Evolutionary conservation across 768 basidiomycete genomes (phyloP).

Genomic region (Termitomyces titanicus): DNA sequence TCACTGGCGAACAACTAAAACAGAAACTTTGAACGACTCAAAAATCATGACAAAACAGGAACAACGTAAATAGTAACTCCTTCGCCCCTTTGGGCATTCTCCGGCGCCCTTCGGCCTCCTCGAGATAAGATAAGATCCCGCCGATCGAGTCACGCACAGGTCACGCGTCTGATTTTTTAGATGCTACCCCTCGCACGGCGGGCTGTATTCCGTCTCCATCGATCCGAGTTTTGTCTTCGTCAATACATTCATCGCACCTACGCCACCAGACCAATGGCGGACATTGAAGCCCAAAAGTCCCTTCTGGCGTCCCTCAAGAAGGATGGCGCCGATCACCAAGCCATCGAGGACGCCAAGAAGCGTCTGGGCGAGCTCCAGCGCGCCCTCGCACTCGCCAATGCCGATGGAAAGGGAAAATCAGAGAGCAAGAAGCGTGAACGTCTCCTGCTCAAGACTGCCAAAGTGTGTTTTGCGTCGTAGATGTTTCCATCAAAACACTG

Average conservation of each 20-base stretch:
- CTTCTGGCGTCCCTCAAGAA: conserved; percentile 61
- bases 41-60: background rate
- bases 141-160: background rate
- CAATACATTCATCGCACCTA: conserved; percentile 16
- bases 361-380: conserved; percentile 69
- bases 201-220: conserved; percentile 26
- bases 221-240: conserved; percentile 21
- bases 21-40: conserved; percentile 3
- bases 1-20: background rate
- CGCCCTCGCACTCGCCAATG: conserved; percentile 37
- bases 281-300: conserved; percentile 46
- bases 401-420: conserved; percentile 38
- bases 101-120: background rate
- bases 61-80: background rate
- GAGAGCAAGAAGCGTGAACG: conserved; percentile 55
- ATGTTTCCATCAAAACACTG: conserved; percentile 14
- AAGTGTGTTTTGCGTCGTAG: conserved; percentile 47
- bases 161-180: conserved; percentile 9
- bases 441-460: conserved; percentile 87
- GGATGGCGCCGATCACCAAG: conserved; percentile 45
- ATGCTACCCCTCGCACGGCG: background rate
- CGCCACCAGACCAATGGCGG: conserved; percentile 6
- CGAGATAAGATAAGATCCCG: conserved; percentile 2
- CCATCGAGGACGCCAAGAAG: conserved; percentile 63
- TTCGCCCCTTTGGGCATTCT: too few species aligned